Conservation (phyloP, 208 protist species). For the Naegleria lovaniensis region DNA sequence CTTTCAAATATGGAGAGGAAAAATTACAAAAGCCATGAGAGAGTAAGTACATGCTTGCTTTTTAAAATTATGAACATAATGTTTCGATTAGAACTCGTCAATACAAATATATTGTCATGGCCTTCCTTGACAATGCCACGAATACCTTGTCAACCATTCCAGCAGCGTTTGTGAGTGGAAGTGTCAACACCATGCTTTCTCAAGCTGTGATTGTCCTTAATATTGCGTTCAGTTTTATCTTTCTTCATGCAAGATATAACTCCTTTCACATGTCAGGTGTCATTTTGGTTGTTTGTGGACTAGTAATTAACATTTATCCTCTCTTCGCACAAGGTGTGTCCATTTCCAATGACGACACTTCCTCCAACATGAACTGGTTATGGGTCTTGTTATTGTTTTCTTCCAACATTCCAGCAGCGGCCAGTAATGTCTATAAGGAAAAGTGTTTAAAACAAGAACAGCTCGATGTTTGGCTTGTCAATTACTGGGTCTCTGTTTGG, state of each 20-base stretch:
- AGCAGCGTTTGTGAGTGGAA: background rate
- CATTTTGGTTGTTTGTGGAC: background rate
- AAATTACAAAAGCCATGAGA: constrained; percentile 5
- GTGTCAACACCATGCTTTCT: background rate
- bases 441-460: constrained; percentile 11
- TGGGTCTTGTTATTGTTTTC: constrained; percentile 12
- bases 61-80: background rate
- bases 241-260: background rate
- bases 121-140: background rate
- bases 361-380: background rate
- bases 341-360: background rate
- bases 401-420: background rate
- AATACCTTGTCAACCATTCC: background rate
- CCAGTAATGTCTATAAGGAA: constrained; percentile 18
- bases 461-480: background rate
- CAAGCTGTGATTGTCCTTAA: background rate
- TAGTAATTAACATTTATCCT: background rate
- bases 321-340: background rate
- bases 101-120: background rate
- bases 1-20: background rate
- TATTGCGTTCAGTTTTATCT: background rate
- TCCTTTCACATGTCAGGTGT: background rate
- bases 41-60: background rate
- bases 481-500: background rate
- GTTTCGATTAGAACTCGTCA: background rate